Evolutionary conservation across 1,284 basidiomycete species (phyloP), one percentile per base, ranked within the genome.

Genomic region (Cystobasidiaceae sp.): DNA sequence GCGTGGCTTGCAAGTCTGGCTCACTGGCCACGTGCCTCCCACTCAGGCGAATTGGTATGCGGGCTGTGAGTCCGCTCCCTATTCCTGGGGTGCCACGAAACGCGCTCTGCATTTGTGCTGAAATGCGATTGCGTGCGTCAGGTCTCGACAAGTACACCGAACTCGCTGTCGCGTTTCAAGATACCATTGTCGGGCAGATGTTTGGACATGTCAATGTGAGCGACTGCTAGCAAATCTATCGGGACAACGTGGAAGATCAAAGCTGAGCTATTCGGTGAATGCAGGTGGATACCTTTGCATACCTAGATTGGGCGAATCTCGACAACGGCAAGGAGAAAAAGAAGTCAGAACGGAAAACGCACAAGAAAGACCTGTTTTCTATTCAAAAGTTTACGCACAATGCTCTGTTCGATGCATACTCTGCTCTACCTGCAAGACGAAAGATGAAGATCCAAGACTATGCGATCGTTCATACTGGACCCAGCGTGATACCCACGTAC

Each of bases 131-230:
- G 21, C 21, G 8, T 7, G 17, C 30, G n/a, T 4, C 33, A 55
- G 50, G 57, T 32, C 74, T 90, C 87, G 81, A 86, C 67, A 83
- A 87, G 54, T 97, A 93, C 75, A 85, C 85, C 25, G 89, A 93
- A 74, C 78, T 94, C 61, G 82, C 87, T 19, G 78, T 94, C 67
- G 80, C 88, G 62, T 94, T 84, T 77, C 91, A 94, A 76, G 91
- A 93, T 76, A 93, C 89, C 6, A 88, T 96, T 68, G 81, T 96
- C 27, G 91, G 90, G 0, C 90, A 93, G 78, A 80, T 93, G 39
- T 97, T 83, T 71, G 93, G 93, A 0, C 82, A 83, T 69, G 80
- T 82, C 80, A 82, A 77, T 71, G 79, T 77, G 15, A 68, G 73
- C 46, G 65, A 69, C 23, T 54, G n/a, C 19, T 23, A 1, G n/a